Base-by-base conservation (phyloP, 495 filamentous ascomycete genomes). In the Aspergillus bridgeri region DNA sequence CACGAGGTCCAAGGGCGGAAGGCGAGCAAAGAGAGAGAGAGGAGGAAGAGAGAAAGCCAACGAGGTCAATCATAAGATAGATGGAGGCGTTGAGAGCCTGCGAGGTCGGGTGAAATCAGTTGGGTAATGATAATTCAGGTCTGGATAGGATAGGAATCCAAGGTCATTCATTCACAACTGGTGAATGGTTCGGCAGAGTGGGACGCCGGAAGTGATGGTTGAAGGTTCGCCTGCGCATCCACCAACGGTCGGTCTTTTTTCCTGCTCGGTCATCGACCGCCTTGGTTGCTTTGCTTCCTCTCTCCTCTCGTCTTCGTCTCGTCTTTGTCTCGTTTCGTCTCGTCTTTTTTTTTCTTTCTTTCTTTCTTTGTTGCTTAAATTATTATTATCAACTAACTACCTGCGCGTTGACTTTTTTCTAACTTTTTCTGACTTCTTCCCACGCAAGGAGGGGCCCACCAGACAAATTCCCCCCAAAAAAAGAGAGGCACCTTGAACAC, bases 201-300 rank as follows among this genome's bases (percentile, higher is more conserved):
- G 29, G 29, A 33, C 29, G 29, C 6, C 8, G 25, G 25, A n/a
- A n/a, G 25, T 7, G 7, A 27, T 4, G 25, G 29, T 33, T 2
- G 8, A 33, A 8, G 29, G 29, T 33, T 33, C 29, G 29, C 33
- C 17, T 4, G 13, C 33, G 33, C 44, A 8, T 18, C 43, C 21
- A 47, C n/a, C 44, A n/a, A 47, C 44, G 21, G n/a, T 7, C 44
- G 44, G 18, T 47, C 44, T 47, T 47, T 47, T 47, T 47, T 47
- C 44, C 27, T 29, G 27, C 6, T 29, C 27, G 27, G 27, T 29
- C 27, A 29, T 3, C 27, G 1, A 29, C 5, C 27, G 27, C 27
- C 33, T 15, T 38, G 7, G 33, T 38, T 15, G 33, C 8, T 8
- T 5, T 33, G 4, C 13, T 11, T 33, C 2, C 7, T 33, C 29